Base-by-base conservation (phyloP, 2,329 filamentous ascomycete species). In the Epichloe coenophiala region DNA sequence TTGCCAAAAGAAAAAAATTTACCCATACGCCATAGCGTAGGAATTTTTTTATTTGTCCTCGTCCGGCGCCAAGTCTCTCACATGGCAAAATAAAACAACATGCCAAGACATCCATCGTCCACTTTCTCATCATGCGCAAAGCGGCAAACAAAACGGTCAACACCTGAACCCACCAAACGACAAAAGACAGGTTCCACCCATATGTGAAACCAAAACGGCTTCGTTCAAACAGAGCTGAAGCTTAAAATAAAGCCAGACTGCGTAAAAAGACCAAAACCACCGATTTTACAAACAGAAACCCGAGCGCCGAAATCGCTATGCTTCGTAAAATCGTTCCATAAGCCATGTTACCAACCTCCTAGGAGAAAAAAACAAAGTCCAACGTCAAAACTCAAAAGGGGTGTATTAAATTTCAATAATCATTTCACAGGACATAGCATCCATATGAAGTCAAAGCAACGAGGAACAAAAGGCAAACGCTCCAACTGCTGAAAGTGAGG, bases 271-370 rank as follows among this genome's bases (percentile, higher is more conserved):
- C 27, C 17, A 47, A 41, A 45, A 45, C 45, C 51, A 37, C 46
- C 48, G 7, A 12, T 39, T 39, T 35, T 15, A 19, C 11, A 45
- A 12, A 19, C 33, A 37, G 31, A 45, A 48, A 33, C 47, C 57
- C 52, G 52, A 65, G 69, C 67, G 63, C 67, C 67, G 51, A 56
- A 54, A 59, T 65, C 67, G 67, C 68, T 69, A 70, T 70, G 67
- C 66, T 65, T 62, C 61, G 45, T 61, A 56, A 60, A 58, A 60
- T 57, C 57, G 54, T 45, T 53, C 52, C 50, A 36, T 47, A 47
- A 42, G 54, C 49, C 55, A 51, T 53, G 51, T 55, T 53, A 39
- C 40, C 52, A 55, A 55, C 55, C 53, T 40, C 53, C 57, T 38
- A 56, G 56, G 21, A 17, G 21, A 37, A 27, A 47, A 37, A 27